Conservation (phyloP, 352 stramenopile species). For the Globisporangium recalcitrans region DNA sequence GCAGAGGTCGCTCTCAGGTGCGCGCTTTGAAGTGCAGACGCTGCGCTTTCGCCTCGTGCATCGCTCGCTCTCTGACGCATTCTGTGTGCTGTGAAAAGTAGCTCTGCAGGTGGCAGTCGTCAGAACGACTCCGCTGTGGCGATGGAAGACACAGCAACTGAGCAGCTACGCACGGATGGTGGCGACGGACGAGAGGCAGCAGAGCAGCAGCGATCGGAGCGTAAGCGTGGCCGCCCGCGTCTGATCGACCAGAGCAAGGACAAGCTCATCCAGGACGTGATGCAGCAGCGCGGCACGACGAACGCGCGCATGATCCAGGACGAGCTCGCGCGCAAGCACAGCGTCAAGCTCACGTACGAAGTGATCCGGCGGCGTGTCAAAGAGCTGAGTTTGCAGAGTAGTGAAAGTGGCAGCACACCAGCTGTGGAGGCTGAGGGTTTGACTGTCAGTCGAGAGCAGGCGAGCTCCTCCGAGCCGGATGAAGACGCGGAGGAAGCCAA, state of each 20-base stretch:
- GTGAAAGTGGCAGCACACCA: background rate
- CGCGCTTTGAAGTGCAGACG: background rate
- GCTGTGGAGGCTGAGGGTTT: background rate
- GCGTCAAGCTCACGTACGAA: slow-evolving; percentile 24
- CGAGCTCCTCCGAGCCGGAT: background rate
- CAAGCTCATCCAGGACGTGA: slow-evolving; percentile 15
- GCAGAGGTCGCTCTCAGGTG: background rate
- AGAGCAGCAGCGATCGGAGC: background rate
- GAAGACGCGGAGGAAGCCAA: background rate
- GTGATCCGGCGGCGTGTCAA: slow-evolving; percentile 22
- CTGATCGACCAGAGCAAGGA: slow-evolving; percentile 14
- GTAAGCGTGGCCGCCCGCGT: slow-evolving; percentile 12
- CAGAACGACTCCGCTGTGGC: background rate
- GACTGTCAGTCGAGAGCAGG: background rate
- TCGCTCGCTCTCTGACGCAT: background rate
- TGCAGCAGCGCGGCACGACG: slow-evolving; percentile 16
- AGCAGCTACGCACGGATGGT: background rate
- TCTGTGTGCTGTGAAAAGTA: background rate
- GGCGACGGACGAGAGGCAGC: background rate
- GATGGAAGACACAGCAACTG: background rate
- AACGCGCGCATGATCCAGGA: slow-evolving; percentile 24
- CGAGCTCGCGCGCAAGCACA: slow-evolving; percentile 19
- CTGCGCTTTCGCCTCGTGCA: background rate
- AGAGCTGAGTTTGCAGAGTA: slow-evolving; percentile 11
- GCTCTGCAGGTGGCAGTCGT: background rate